These are phyloP conservation scores for Poterioochromonas sp. DNA, from an alignment of 352 stramenopile species.

Conservation along the genomic window DNA sequence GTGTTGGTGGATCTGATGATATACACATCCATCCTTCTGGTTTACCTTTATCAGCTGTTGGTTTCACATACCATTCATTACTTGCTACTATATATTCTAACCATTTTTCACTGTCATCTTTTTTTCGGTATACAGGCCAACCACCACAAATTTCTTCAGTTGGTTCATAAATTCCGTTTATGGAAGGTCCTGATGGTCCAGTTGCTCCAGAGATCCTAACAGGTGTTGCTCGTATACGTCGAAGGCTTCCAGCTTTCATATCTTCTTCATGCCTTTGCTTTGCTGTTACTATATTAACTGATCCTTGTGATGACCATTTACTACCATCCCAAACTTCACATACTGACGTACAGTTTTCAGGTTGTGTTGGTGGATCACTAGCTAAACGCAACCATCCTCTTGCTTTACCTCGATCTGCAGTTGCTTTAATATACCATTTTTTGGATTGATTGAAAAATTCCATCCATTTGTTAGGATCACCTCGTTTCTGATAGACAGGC, in stretches of 20 bases:
- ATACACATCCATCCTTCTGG: slow-evolving; percentile 32
- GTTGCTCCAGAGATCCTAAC: slow-evolving; percentile 17
- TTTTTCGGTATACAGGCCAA: slow-evolving; percentile 30
- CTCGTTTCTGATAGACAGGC: slow-evolving; percentile 28
- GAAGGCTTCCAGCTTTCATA: slow-evolving; percentile 9
- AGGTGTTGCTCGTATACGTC: slow-evolving; percentile 23
- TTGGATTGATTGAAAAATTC: slow-evolving; percentile 33
- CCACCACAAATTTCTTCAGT: slow-evolving; percentile 33
- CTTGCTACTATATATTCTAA: slow-evolving; percentile 32
- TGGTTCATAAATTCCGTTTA: slow-evolving; percentile 34
- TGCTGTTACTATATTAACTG: slow-evolving; percentile 27
- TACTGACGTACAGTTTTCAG: background rate
- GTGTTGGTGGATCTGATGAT: slow-evolving; percentile 24
- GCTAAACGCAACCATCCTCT: slow-evolving; percentile 16
- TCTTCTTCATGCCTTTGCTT: slow-evolving; percentile 32
- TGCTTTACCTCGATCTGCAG: slow-evolving; percentile 20
- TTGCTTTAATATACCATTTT: slow-evolving; percentile 35
- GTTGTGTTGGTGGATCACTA: background rate
- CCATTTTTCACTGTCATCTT: slow-evolving; percentile 28
- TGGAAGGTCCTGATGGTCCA: background rate
- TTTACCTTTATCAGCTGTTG: slow-evolving; percentile 22
- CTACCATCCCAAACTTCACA: slow-evolving; percentile 35
- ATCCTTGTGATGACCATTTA: slow-evolving; percentile 16
- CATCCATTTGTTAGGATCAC: slow-evolving; percentile 29
- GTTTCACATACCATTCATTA: slow-evolving; percentile 32